Conservation (phyloP, 495 filamentous ascomycete genomes). For the Penicillium roqueforti region DNA sequence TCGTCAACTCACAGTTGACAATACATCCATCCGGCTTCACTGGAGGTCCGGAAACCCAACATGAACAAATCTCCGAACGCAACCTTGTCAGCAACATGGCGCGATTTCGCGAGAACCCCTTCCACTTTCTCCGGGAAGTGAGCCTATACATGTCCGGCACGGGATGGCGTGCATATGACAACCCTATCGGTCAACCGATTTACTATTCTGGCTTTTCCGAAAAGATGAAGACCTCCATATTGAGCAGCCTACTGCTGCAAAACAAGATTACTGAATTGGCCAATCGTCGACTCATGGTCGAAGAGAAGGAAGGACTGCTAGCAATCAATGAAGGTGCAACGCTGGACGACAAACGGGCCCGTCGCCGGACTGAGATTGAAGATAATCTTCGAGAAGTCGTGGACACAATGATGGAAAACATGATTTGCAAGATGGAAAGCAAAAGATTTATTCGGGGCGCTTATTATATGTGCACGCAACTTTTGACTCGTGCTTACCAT, state of each 20-base stretch:
- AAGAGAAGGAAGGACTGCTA: slow-evolving; percentile 70
- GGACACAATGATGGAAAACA: slow-evolving; percentile 79
- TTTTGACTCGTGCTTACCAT: slow-evolving; percentile 89
- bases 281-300: slow-evolving; percentile 63
- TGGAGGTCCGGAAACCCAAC: slow-evolving; percentile 35
- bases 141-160: slow-evolving; percentile 83
- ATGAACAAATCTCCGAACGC: slow-evolving; percentile 54
- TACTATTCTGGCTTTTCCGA: slow-evolving; percentile 92
- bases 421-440: slow-evolving; percentile 99
- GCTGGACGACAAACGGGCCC: slow-evolving; percentile 48
- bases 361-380: slow-evolving; percentile 57
- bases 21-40: slow-evolving; percentile 72
- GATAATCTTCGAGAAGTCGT: slow-evolving; percentile 68
- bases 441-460: slow-evolving; percentile 87
- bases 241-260: slow-evolving; percentile 71
- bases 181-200: slow-evolving; percentile 83
- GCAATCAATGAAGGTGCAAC: slow-evolving; percentile 38
- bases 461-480: slow-evolving; percentile 84
- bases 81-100: slow-evolving; percentile 78
- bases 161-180: slow-evolving; percentile 91
- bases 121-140: slow-evolving; percentile 88
- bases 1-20: slow-evolving; percentile 72
- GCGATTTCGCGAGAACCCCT: slow-evolving; percentile 66
- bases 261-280: slow-evolving; percentile 73
- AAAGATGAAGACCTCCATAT: slow-evolving; percentile 72